Percentiles rank a stretch among this genome's conserved stretches.
These are phyloP conservation scores for Kazachstania taianensis DNA, from an alignment of 805 yeast genomes.

Conservation along the genomic window DNA sequence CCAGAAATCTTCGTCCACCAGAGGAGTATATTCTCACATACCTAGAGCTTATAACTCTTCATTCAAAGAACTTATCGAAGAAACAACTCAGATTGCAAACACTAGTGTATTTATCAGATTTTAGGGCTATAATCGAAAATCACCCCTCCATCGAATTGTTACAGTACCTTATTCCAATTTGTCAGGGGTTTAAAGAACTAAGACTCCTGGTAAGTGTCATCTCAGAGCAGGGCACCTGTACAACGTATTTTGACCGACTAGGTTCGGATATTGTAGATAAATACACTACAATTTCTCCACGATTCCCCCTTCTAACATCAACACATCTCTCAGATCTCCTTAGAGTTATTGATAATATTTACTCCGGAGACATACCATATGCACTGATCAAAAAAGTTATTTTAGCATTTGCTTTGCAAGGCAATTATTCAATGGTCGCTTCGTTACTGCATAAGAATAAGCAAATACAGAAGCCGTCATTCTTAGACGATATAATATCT, in stretches of 20 bases:
- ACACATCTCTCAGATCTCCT: no score
- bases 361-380: no score
- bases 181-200: conserved; percentile 19
- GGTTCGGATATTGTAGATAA: no score
- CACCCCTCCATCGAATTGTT: conserved; percentile 10
- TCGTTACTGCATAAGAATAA: no score
- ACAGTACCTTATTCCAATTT: conserved; percentile 12
- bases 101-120: conserved; percentile 15
- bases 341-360: no score
- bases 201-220: conserved; percentile 11
- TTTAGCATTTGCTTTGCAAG: background rate
- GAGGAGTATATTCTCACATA: conserved; percentile 10
- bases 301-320: no score
- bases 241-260: no score
- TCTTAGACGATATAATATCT: no score
- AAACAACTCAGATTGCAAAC: conserved; percentile 2
- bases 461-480: no score
- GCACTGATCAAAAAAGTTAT: no score
- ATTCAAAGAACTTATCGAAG: conserved; percentile 3
- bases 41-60: background rate
- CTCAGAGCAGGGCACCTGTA: no score
- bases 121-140: conserved; percentile 14
- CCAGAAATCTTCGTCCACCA: conserved; percentile 9
- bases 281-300: no score
- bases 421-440: background rate